Evolutionary conservation across 2,329 filamentous ascomycete genomes (phyloP), one percentile per base, ranked within the genome.

Genomic region (Aspergillus transmontanensis): DNA sequence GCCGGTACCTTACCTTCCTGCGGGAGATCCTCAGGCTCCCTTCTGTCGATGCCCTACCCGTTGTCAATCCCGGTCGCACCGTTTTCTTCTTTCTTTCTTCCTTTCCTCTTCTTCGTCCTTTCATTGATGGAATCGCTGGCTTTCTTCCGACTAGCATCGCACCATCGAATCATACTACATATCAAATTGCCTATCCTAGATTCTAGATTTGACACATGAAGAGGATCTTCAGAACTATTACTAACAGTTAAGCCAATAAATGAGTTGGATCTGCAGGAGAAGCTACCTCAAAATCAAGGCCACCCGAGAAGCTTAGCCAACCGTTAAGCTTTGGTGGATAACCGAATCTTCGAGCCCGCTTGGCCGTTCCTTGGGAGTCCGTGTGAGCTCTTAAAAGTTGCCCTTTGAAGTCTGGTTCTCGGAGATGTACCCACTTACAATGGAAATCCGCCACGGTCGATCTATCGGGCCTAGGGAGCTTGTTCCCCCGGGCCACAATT

Each of bases 21-120:
- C 61, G 61, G 61, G 61, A 59, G 61, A 63, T 63, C 61, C 58
- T 59, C 61, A 32, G 26, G 48, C 26, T 48, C 41, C 57, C 39
- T 21, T 23, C 21, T 7, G 16, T 23, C 21, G 30, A 55, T 58
- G 56, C 56, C 41, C 57, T 58, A 51, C 34, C 60, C 56, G 60
- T 39, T 56, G 60, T 43, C 23, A 55, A 60, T 60, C 50, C 28
- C 19, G 16, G 58, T 43, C 58, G 48, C 55, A 26, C 6, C 34
- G 34, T 36, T 16, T 6, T 14, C 6, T 36, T 36, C 46, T 30
- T 30, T 50, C 26, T 16, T 19, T 50, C 7, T 28, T 28, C 7
- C n/a, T 28, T 1, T 28, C 26, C 26, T 30, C 21, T 28, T 30
- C 23, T 11, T 16, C 23, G 7, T 30, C 46, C 14, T 30, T 50